These are phyloP conservation scores for Wickerhamiella dianesei DNA, from an alignment of 805 yeast species.

Conservation along the genomic window DNA sequence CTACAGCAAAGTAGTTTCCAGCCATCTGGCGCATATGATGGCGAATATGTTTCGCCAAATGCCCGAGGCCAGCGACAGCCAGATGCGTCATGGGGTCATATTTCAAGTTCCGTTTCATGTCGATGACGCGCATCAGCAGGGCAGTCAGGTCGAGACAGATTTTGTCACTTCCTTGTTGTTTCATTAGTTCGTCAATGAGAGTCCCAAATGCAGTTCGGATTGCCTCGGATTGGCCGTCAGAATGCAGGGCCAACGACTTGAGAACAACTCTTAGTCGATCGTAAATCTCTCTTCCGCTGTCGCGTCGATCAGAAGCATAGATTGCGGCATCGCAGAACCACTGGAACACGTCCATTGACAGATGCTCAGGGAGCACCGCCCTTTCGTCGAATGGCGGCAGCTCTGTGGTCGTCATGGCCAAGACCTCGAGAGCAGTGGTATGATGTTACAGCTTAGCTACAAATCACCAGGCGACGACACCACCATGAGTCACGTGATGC, in stretches of 20 bases:
- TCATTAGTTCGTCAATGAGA: constrained; percentile 11
- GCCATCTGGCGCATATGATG: constrained; percentile 14
- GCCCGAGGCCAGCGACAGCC: constrained; percentile 16
- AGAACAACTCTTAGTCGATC: constrained; percentile 12
- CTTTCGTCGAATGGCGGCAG: not conserved
- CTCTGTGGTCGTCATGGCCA: not conserved
- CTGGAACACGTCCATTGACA: constrained; percentile 9
- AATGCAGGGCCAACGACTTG: constrained; percentile 15
- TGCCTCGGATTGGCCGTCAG: constrained; percentile 16
- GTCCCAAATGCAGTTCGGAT: constrained; percentile 15
- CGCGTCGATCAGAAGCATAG: constrained; percentile 8
- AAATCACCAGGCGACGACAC: no score
- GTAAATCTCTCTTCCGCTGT: constrained; percentile 8
- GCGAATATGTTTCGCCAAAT: constrained; percentile 5
- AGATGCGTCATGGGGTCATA: constrained; percentile 18
- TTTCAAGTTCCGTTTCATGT: constrained; percentile 8
- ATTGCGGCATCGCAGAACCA: constrained; percentile 15
- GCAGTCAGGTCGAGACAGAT: constrained; percentile 11
- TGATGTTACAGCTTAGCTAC: no score
- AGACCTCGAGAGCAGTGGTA: no score
- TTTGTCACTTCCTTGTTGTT: constrained; percentile 9
- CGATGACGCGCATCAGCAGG: constrained; percentile 14
- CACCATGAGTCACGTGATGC: no score
- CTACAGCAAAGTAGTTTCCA: constrained; percentile 14
- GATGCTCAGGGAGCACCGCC: constrained; percentile 1